Evolutionary conservation across 148 eudicot species (phyloP).

Genomic region (Polygonum aviculare): DNA sequence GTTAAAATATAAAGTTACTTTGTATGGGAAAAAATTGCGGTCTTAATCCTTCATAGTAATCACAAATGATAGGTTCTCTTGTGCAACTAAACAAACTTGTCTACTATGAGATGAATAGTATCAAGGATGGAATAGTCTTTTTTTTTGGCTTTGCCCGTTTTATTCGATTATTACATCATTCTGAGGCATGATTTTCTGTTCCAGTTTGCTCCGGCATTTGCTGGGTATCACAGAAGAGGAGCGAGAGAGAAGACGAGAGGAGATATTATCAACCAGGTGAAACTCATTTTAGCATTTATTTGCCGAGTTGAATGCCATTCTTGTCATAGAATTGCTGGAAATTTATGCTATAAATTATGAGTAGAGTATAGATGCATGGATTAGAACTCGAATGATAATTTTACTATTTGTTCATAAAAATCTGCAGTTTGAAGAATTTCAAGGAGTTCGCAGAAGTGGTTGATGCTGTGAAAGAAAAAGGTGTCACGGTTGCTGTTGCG

Average conservation of each 20-base stretch:
- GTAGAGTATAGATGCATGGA: background rate
- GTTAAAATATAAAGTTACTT: background rate
- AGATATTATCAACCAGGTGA: constrained; percentile 94
- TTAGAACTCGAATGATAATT: background rate
- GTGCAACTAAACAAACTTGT: background rate
- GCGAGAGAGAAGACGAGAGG: constrained; percentile 79
- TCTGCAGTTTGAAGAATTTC: constrained; percentile 66
- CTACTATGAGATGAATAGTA: background rate
- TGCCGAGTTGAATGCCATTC: background rate
- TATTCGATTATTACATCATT: background rate
- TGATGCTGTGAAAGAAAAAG: constrained; percentile 71
- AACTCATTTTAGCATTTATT: background rate
- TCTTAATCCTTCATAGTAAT: background rate
- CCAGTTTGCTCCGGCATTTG: constrained; percentile 78
- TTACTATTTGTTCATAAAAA: background rate
- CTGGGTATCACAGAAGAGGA: constrained; percentile 86
- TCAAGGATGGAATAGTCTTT: background rate
- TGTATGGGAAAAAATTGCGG: background rate
- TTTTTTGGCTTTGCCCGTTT: background rate
- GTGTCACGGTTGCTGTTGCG: constrained; percentile 86
- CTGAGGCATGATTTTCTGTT: constrained; percentile 12
- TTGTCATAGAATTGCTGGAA: background rate
- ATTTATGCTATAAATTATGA: background rate
- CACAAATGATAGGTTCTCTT: background rate
- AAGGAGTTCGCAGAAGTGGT: constrained; percentile 75